Evolutionary conservation across 23 red algal genomes (phyloP).

Genomic region (Chondrus crispus): DNA sequence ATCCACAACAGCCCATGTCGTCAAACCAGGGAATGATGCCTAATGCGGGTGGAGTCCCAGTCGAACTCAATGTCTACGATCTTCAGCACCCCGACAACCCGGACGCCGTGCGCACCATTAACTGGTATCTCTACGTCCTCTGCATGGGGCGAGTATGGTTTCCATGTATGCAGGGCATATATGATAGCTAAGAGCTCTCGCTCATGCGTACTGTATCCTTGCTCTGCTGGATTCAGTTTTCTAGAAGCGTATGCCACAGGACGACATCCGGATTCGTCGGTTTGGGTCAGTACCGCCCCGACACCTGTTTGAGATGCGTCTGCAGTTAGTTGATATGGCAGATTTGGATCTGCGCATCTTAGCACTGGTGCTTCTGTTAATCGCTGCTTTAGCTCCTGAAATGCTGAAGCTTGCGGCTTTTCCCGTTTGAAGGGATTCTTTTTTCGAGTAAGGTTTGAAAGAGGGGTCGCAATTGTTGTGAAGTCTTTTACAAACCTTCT

Average conservation of each 20-base stretch:
- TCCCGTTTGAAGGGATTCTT: not conserved
- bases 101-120: slow-evolving; percentile 19
- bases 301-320: not conserved
- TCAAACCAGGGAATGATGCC: too few species aligned
- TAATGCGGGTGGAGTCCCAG: slow-evolving; percentile 32
- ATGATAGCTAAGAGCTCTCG: slow-evolving; percentile 18
- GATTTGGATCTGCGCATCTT: not conserved
- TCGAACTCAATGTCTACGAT: slow-evolving; percentile 76
- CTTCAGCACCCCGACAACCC: slow-evolving; percentile 41
- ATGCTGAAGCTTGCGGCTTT: not conserved
- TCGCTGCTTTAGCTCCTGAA: not conserved
- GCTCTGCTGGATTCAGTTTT: not conserved
- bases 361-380: not conserved
- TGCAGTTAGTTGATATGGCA: not conserved
- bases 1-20: too few species aligned
- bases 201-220: not conserved
- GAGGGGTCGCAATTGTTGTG: not conserved
- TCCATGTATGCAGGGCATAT: not conserved
- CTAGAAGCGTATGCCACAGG: slow-evolving; percentile 15
- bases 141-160: slow-evolving; percentile 45
- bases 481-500: not conserved
- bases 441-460: not conserved
- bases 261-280: not conserved
- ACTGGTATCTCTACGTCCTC: slow-evolving; percentile 17
- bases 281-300: not conserved